Percentiles rank a stretch among this genome's conserved stretches.
Evolutionary conservation across 805 yeast genomes (phyloP).

Genomic region (Yamadazyma olivae): DNA sequence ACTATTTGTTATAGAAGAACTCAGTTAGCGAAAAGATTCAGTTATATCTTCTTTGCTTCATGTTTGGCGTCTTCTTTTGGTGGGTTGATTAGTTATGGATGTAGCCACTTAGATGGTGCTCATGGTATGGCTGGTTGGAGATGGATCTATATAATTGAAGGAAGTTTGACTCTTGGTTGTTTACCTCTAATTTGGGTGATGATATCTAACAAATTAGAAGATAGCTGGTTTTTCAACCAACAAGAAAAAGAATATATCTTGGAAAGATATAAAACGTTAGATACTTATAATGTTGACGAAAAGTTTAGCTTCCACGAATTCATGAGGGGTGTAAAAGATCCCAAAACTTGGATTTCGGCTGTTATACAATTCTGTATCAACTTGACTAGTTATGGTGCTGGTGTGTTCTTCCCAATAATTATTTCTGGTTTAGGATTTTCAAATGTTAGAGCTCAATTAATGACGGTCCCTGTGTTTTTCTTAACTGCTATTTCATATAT

Average conservation of each 20-base stretch:
- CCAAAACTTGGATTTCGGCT: slow-evolving; percentile 30
- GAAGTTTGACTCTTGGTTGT: slow-evolving; percentile 25
- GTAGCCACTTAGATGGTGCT: slow-evolving; percentile 48
- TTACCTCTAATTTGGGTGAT: slow-evolving; percentile 31
- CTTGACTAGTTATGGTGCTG: slow-evolving; percentile 26
- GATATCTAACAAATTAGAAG: slow-evolving; percentile 36
- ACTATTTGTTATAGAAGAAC: slow-evolving; percentile 14
- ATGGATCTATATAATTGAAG: slow-evolving; percentile 51
- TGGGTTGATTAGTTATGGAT: slow-evolving; percentile 66
- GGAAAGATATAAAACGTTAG: slow-evolving; percentile 30
- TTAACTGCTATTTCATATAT: slow-evolving; percentile 26
- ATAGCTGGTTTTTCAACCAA: slow-evolving; percentile 20
- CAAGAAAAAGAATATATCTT: slow-evolving; percentile 35
- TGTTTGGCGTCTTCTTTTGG: slow-evolving; percentile 76
- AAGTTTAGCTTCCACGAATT: slow-evolving; percentile 18
- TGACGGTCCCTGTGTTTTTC: slow-evolving; percentile 39
- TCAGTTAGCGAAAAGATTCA: slow-evolving; percentile 18
- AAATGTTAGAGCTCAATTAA: slow-evolving; percentile 30
- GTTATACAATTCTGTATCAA: slow-evolving; percentile 46
- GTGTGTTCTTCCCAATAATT: slow-evolving; percentile 35
- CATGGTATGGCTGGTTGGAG: slow-evolving; percentile 45
- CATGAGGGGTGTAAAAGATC: not conserved
- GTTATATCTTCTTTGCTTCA: slow-evolving; percentile 30
- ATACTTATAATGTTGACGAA: slow-evolving; percentile 28
- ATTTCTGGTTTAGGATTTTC: slow-evolving; percentile 29